Percentiles rank a stretch among this genome's conserved stretches.
phyloP scores from a whole-genome alignment of 2,329 filamentous ascomycete species.

The Dendryphion nanum region DNA sequence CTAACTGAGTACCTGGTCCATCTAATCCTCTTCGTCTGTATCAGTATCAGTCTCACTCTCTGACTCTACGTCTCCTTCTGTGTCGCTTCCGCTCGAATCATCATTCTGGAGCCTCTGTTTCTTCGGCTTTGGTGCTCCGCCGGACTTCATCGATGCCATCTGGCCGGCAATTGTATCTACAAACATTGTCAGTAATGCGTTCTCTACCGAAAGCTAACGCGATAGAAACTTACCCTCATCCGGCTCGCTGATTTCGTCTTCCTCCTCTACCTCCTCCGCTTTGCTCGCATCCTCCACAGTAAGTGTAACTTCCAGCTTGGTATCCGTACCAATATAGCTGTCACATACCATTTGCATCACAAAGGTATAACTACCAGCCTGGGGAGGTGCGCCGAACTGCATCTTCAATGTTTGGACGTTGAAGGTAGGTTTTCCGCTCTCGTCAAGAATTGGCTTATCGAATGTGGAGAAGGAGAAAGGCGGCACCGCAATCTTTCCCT shows the following conservation, averaged over 20 bases:
- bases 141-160: conserved; percentile 83
- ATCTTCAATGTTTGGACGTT: conserved; percentile 96
- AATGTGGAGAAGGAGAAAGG: conserved; percentile 95
- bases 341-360: conserved; percentile 93
- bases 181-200: conserved; percentile 20
- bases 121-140: conserved; percentile 52
- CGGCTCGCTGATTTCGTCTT: conserved; percentile 96
- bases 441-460: conserved; percentile 81
- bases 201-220: conserved; percentile 3
- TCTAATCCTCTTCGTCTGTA: conserved; percentile 40
- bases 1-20: not conserved
- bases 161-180: conserved; percentile 85
- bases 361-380: conserved; percentile 90
- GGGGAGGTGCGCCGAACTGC: conserved; percentile 91
- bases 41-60: conserved; percentile 52
- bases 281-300: conserved; percentile 86
- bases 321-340: conserved; percentile 92
- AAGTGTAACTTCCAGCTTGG: conserved; percentile 85
- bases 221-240: conserved; percentile 78
- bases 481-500: conserved; percentile 93
- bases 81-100: conserved; percentile 63
- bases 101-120: conserved; percentile 58
- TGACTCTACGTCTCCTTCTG: conserved; percentile 59
- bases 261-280: conserved; percentile 73
- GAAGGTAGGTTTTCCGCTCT: conserved; percentile 82